Evolutionary conservation across 331 rosid species (phyloP).

Genomic region (Saraca asoca): DNA sequence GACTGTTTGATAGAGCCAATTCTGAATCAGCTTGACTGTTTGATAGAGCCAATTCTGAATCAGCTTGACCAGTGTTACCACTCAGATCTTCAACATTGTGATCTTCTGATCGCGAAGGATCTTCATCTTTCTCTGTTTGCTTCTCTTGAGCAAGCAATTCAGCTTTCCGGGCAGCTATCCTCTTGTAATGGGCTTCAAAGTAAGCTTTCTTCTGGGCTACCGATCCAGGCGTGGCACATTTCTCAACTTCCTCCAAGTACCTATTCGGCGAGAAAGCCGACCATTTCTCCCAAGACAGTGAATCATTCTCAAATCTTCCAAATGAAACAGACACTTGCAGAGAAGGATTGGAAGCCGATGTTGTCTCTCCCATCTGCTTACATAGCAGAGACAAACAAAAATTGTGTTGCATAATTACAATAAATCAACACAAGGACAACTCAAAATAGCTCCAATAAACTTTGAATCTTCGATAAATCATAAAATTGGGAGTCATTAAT

Average conservation of each 20-base stretch:
- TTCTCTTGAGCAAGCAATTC: slow-evolving; percentile 73
- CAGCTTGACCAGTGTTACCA: slow-evolving; percentile 18
- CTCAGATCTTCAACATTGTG: slow-evolving; percentile 52
- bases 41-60: slow-evolving; percentile 39
- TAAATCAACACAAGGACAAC: slow-evolving; percentile 36
- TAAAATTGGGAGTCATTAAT: slow-evolving; percentile 1
- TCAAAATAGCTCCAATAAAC: slow-evolving; percentile 32
- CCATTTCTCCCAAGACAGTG: slow-evolving; percentile 98
- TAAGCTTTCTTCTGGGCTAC: slow-evolving; percentile 94
- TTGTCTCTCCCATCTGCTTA: slow-evolving; percentile 66
- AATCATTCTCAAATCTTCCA: slow-evolving; percentile 90
- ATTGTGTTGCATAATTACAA: slow-evolving; percentile 33
- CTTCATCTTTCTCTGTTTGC: slow-evolving; percentile 46
- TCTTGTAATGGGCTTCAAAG: slow-evolving; percentile 96
- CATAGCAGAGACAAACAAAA: slow-evolving; percentile 37
- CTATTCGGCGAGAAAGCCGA: slow-evolving; percentile 88
- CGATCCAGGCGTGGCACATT: slow-evolving; percentile 96
- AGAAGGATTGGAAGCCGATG: slow-evolving; percentile 48
- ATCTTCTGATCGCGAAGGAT: slow-evolving; percentile 45
- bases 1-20: slow-evolving; percentile 36
- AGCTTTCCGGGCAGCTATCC: slow-evolving; percentile 81
- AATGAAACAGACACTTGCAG: slow-evolving; percentile 91
- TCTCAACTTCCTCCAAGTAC: slow-evolving; percentile 96
- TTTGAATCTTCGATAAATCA: slow-evolving; percentile 26
- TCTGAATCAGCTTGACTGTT: slow-evolving; percentile 45